Base-by-base conservation (phyloP, 345 rosid species). In the Excoecaria cochinchinensis region DNA sequence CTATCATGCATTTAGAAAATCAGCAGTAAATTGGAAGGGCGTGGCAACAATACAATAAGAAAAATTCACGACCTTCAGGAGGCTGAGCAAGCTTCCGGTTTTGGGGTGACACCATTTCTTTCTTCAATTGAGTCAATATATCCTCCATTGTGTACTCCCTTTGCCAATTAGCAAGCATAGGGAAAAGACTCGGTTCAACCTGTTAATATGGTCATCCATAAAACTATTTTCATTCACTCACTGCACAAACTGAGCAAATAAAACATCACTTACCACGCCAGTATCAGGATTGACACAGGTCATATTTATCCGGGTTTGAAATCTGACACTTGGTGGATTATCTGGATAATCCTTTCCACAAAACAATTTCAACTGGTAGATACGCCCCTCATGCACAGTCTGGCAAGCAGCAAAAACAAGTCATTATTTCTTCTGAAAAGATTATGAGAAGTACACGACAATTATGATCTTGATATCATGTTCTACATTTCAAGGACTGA, bases 351-450 rank as follows among this genome's bases (percentile, higher is more conserved):
- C 92, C 72, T 82, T 76, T 65, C 89, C 93, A 59, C 93, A 91
- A 72, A 91, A 88, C 79, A 91, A 78, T 73, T 91, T 91, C 87
- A 89, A 84, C 91, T 91, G 97, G 77, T 91, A 89, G 72, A 91
- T 91, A 31, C 93, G 92, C 21, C 97, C 93, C 59, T 91, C 93
- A 21, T 91, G 97, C 64, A 91, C 92, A 84, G 93, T 87, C 97
- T 91, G 90, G 69, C 56, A 81, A 59, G 74, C 53, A 72, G 58
- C 51, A 82, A 36, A 64, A 70, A 59, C 50, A 68, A 14, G 58
- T 66, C 55, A 73, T 65, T 50, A 25, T 40, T 31, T 74, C 59
- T 60, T 38, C 67, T 56, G 36, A 13, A 21, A 46, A 69, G 57
- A 48, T 7, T n/a, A 70, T 69, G 11, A 39, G 63, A 79, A 68